phyloP scores from a whole-genome alignment of 805 yeast species.

The Yueomyces sp. region DNA sequence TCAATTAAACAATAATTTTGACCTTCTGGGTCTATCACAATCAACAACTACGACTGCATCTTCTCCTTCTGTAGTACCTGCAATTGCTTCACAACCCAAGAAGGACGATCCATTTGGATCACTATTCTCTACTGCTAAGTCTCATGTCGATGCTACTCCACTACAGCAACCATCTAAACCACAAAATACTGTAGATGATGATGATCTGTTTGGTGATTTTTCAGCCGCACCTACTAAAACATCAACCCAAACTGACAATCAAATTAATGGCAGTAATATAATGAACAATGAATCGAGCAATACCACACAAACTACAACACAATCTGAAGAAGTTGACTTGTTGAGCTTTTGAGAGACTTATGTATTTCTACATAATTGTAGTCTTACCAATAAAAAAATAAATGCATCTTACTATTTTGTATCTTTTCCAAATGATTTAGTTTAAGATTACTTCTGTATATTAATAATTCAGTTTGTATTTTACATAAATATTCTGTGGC shows the following conservation, averaged over 20 bases:
- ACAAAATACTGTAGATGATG: conserved; percentile 11
- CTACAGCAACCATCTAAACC: background rate
- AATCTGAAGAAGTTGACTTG: conserved; percentile 17
- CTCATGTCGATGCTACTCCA: conserved; percentile 2
- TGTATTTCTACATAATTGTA: too few species aligned
- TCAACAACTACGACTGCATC: background rate
- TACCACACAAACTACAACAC: conserved; percentile 1
- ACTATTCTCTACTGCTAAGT: conserved; percentile 51
- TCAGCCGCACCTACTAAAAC: conserved; percentile 8
- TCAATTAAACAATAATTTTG: background rate
- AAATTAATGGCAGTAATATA: too few species aligned
- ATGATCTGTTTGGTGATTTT: conserved; percentile 25
- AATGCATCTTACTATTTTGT: too few species aligned
- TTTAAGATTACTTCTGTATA: too few species aligned
- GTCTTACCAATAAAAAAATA: too few species aligned
- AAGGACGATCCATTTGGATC: conserved; percentile 61
- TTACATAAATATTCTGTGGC: too few species aligned
- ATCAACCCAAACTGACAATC: background rate
- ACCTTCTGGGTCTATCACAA: conserved; percentile 3
- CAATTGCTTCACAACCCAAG: conserved; percentile 27
- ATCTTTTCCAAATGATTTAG: too few species aligned
- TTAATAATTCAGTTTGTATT: too few species aligned
- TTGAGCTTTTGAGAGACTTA: conserved; percentile 14
- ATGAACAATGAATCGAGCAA: background rate
- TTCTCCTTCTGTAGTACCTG: conserved; percentile 13